Base-by-base conservation (phyloP, 1,139 yeast genomes). In the Kodamaea arcana region DNA sequence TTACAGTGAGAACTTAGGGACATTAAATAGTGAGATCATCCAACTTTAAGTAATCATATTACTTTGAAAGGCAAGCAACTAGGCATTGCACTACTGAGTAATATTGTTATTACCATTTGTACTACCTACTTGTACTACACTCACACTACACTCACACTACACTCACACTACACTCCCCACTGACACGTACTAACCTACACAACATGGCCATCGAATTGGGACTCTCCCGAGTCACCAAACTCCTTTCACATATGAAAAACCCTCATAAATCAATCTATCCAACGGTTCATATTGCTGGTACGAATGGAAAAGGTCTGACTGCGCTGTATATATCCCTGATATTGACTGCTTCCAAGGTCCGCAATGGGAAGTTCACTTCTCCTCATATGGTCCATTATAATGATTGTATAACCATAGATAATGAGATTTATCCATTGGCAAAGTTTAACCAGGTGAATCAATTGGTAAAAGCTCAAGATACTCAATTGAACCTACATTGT, bases 301-400 rank as follows among this genome's bases (percentile, higher is more conserved):
- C 97, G 4, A 90, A 90, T 52, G 97, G 97, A 0, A 90, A 90
- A 52, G 97, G 97, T 0, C 86, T 95, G 0, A 86, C 88, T 0
- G 78, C 94, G 40, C 80, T 95, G 0, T 87, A 86, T 52, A 45
- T 88, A 7, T 70, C 88, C 3, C 75, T 87, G 16, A 68, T 83
- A 7, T 59, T 86, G 14, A 62, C 75, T 6, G 50, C 65, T 27
- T 66, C 78, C 22, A 58, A 65, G 5, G 59, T 77, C 25, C 56
- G 61, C 21, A 76, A 80, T 41, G 97, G 97, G 0, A 72, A 82
- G 44, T 88, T 88, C 63, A 86, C 94, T 3, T 83, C 95, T 4
- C 97, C 97, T 0, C 95, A 88, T 60, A 59, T 88, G 47, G 51
- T 85, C 2, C 66, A 75, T 37, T 72, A 83, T 29, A 78, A 83